Conservation (phyloP, 1,284 basidiomycete genomes). For the Schizopora paradoxa region DNA sequence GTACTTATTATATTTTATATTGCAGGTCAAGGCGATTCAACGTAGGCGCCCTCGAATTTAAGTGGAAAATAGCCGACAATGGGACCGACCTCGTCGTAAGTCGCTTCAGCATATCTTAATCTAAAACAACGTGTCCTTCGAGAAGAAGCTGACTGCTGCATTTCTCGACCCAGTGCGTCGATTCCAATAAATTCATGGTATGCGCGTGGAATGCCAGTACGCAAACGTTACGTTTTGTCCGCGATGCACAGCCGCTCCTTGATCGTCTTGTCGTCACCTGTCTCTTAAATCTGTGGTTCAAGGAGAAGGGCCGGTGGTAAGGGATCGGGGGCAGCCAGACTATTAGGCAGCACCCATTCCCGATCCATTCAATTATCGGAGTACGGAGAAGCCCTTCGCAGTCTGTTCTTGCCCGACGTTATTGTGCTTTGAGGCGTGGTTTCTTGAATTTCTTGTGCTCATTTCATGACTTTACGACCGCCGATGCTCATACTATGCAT, state of each 20-base stretch:
- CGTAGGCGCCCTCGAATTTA: conserved; percentile 45
- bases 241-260: conserved; percentile 37
- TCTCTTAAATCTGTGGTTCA: conserved; percentile 50
- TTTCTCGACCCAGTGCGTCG: conserved; percentile 40
- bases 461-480: too few species aligned
- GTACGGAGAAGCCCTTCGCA: too few species aligned
- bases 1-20: not conserved
- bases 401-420: too few species aligned
- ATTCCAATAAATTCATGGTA: conserved; percentile 42
- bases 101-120: conserved; percentile 9
- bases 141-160: conserved; percentile 2
- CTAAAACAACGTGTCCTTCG: not conserved
- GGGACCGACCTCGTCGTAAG: conserved; percentile 44
- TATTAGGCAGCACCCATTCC: not conserved
- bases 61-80: conserved; percentile 50
- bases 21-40: conserved; percentile 51
- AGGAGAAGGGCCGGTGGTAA: conserved; percentile 38
- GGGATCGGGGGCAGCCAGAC: conserved; percentile 4
- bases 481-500: too few species aligned
- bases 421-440: too few species aligned
- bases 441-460: too few species aligned
- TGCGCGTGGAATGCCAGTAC: conserved; percentile 43
- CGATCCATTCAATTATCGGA: too few species aligned
- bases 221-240: conserved; percentile 35
- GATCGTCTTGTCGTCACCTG: conserved; percentile 54